These are phyloP conservation scores for Cadophora gregata DNA, from an alignment of 2,329 filamentous ascomycete genomes.

Conservation along the genomic window DNA sequence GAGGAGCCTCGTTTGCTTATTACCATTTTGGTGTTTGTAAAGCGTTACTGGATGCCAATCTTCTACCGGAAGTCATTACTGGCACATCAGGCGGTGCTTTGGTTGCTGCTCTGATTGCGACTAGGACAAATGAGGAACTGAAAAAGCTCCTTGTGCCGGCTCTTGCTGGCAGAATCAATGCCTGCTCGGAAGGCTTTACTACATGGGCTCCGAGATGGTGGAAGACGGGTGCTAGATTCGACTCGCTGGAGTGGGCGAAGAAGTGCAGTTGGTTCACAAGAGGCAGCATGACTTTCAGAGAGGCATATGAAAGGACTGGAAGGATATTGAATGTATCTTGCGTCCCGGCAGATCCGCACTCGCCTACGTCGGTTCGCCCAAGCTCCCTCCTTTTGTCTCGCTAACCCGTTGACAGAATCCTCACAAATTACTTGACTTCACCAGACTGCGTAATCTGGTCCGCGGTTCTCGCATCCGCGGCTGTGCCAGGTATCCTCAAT, in stretches of 20 bases:
- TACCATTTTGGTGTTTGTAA: slow-evolving; percentile 95
- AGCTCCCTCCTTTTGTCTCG: background rate
- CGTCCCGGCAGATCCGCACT: slow-evolving; percentile 94
- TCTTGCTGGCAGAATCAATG: slow-evolving; percentile 82
- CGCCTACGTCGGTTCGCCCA: slow-evolving; percentile 56
- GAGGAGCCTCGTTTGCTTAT: slow-evolving; percentile 93
- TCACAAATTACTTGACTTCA: slow-evolving; percentile 93
- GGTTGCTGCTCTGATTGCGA: slow-evolving; percentile 85
- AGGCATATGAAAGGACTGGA: slow-evolving; percentile 92
- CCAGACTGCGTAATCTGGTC: slow-evolving; percentile 99
- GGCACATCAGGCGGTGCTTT: slow-evolving; percentile 94
- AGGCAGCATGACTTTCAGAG: slow-evolving; percentile 91
- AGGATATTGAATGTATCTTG: slow-evolving; percentile 95
- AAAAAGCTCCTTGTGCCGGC: slow-evolving; percentile 85
- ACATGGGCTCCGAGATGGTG: slow-evolving; percentile 88
- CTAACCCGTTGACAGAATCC: slow-evolving; percentile 72
- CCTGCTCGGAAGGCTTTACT: slow-evolving; percentile 78
- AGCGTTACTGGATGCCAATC: slow-evolving; percentile 82
- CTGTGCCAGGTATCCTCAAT: slow-evolving; percentile 94
- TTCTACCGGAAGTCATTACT: slow-evolving; percentile 92
- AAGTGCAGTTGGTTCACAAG: slow-evolving; percentile 88
- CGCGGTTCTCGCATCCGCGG: slow-evolving; percentile 90
- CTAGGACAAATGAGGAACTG: slow-evolving; percentile 89
- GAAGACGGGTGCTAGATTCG: slow-evolving; percentile 90
- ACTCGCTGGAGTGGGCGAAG: slow-evolving; percentile 88